Evolutionary conservation across 1,284 basidiomycete genomes (phyloP), one percentile per base, ranked within the genome.

Genomic region (Malassezia vespertilionis): DNA sequence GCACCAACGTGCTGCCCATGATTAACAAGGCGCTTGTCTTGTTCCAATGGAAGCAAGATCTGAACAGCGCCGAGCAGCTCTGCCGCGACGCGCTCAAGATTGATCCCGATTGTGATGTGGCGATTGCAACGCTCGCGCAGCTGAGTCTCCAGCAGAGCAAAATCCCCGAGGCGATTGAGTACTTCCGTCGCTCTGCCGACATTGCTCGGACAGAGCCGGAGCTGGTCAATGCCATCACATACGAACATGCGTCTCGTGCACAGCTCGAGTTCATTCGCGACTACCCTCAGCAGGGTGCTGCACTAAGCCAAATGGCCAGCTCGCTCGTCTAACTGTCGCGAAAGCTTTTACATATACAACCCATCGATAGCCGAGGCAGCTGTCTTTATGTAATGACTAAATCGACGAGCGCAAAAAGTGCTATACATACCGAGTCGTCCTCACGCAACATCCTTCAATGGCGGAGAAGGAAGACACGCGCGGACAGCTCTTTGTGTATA

Each of bases 1-100:
- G 51, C 22, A 55, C 58, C 20, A 65, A 63, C 36, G 67, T 72
- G 46, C 48, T 69, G 52, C 85, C 91, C 0, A 77, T 93, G 54
- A 90, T 97, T 57, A 99, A 99, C 81, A 95, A 95, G 73, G 90
- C 91, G 17, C 80, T 97, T 21, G 84, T 88, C 1, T 70, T 96
- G 40, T 96, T 84, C 79, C 91, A 96, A 75, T 91, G 85, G 84
- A 86, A 88, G 73, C 85, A 91, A 71, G 88, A 95, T 68, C 78
- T 86, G 44, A 75, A 73, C 2, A 80, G 79, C 0, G 90, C 90
- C 7, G 89, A 93, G 71, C 72, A 76, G 21, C 83, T 88, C 60
- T 95, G 89, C 71, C 76, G 81, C 52, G 82, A 95, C 71, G 93
- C 93, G 0, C 76, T 99, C 30, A 75, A 77, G 38, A 80, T 89